phyloP scores from a whole-genome alignment of 1,284 basidiomycete species.

The Cerioporus squamosus region DNA sequence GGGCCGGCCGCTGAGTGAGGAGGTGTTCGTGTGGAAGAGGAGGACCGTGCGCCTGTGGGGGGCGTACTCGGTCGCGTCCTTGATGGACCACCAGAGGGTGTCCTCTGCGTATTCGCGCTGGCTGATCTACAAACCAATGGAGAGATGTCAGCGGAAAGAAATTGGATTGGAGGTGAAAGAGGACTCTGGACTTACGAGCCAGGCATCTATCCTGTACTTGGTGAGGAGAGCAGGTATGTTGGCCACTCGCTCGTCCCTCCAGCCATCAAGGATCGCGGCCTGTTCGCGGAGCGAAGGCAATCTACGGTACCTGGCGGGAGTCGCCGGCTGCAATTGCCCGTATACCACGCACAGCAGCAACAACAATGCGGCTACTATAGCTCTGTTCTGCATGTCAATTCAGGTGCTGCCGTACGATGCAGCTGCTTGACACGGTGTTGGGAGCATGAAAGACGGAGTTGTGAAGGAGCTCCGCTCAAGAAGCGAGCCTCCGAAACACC shows the following conservation, averaged over 20 bases:
- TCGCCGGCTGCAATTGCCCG: slow-evolving; percentile 39
- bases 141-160: background rate
- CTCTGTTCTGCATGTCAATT: too few species aligned
- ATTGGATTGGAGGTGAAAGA: too few species aligned
- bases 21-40: slow-evolving; percentile 51
- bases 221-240: slow-evolving; percentile 46
- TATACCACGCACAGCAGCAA: background rate
- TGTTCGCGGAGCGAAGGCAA: slow-evolving; percentile 50
- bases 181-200: slow-evolving; percentile 46
- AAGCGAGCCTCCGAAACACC: too few species aligned
- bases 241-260: slow-evolving; percentile 47
- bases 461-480: background rate
- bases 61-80: slow-evolving; percentile 52
- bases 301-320: slow-evolving; percentile 41
- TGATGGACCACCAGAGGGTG: slow-evolving; percentile 56
- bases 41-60: slow-evolving; percentile 53
- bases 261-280: slow-evolving; percentile 47
- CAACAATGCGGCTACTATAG: background rate
- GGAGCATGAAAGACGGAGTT: background rate
- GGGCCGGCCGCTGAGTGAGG: slow-evolving; percentile 38
- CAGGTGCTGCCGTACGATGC: too few species aligned
- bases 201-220: slow-evolving; percentile 49
- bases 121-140: slow-evolving; percentile 42
- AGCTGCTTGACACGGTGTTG: too few species aligned
- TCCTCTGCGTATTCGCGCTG: slow-evolving; percentile 59